Percentiles rank a stretch among this genome's conserved stretches.
These are phyloP conservation scores for Pichia norvegensis DNA, from an alignment of 1,139 yeast species.

Conservation along the genomic window DNA sequence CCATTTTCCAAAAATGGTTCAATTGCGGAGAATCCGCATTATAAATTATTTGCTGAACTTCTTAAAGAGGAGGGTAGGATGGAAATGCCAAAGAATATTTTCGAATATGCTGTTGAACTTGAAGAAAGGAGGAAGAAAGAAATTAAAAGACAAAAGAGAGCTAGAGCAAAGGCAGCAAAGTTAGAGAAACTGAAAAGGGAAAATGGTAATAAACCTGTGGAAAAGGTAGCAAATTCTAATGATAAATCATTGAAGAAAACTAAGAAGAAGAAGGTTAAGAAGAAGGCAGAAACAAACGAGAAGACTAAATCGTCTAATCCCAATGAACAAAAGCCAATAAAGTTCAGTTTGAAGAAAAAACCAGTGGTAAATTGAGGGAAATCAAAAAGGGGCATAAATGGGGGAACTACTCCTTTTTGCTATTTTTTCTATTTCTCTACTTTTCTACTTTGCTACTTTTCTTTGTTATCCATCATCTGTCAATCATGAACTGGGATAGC, in stretches of 20 bases:
- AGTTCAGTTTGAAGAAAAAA: neutral
- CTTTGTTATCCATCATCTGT: neutral
- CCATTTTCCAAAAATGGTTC: constrained; percentile 5
- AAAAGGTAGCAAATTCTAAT: neutral
- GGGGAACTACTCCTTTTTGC: no score
- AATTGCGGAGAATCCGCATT: constrained; percentile 4
- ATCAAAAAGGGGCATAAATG: neutral
- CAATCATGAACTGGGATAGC: constrained; percentile 4
- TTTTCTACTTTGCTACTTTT: neutral
- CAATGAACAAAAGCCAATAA: neutral
- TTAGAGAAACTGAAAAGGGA: neutral
- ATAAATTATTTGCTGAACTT: constrained; percentile 2
- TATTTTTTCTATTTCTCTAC: no score
- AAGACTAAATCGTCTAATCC: neutral
- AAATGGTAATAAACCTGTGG: neutral
- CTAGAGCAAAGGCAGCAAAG: neutral
- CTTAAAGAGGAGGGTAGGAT: constrained; percentile 2
- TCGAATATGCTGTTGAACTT: neutral
- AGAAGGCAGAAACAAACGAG: neutral
- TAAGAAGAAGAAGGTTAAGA: neutral
- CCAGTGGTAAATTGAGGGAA: neutral
- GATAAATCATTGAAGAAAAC: neutral
- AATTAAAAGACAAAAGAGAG: neutral
- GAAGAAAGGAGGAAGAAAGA: constrained; percentile 5
- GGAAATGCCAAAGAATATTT: constrained; percentile 9